Evolutionary conservation across 306 rosid genomes (phyloP).

Genomic region (Sicyos edulis): DNA sequence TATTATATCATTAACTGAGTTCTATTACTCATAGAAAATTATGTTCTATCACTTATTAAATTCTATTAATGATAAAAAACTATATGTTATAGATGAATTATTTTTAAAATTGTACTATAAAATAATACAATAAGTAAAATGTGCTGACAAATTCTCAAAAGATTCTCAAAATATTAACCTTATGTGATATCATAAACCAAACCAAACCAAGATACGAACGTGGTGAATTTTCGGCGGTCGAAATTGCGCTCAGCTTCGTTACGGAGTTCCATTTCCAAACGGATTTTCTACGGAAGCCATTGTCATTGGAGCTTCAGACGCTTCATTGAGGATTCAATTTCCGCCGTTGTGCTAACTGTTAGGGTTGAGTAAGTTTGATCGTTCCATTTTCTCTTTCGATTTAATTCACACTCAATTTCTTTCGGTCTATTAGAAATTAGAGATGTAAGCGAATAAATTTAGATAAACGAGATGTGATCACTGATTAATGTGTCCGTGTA

Average conservation of each 20-base stretch:
- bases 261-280: not conserved
- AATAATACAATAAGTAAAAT: too few species aligned
- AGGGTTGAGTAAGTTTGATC: not conserved
- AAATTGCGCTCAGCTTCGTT: not conserved
- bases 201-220: not conserved
- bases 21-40: too few species aligned
- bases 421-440: not conserved
- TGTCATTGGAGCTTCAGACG: not conserved
- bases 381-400: not conserved
- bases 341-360: not conserved
- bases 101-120: too few species aligned
- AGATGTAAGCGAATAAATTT: too few species aligned
- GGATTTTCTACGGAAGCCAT: slow-evolving; percentile 1
- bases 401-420: not conserved
- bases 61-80: too few species aligned
- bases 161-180: too few species aligned
- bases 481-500: not conserved
- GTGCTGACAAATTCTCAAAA: too few species aligned
- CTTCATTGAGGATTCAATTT: not conserved
- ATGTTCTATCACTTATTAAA: too few species aligned
- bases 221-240: not conserved
- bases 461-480: not conserved
- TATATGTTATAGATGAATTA: too few species aligned
- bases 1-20: too few species aligned
- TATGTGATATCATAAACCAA: too few species aligned